Evolutionary conservation across 768 basidiomycete genomes (phyloP), one percentile per base, ranked within the genome.

Genomic region (Holtermannia corniformis): DNA sequence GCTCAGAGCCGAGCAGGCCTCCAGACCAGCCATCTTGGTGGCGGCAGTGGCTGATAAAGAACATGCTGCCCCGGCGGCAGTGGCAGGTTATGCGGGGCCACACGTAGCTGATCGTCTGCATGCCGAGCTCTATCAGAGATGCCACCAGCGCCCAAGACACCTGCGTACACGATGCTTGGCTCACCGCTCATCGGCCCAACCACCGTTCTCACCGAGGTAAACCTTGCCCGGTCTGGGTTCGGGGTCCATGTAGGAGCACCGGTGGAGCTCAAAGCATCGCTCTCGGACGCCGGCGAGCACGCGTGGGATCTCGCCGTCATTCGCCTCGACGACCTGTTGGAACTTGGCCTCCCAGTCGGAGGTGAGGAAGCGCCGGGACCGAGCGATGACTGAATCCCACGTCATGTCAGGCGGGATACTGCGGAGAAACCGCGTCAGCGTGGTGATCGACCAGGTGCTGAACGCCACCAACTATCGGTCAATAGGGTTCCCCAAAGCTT

Each of bases 341-440:
- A 60, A 62, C 61, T 63, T 61, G 19, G 22, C 47, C 22, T 62
- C 26, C 4, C 61, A 47, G 43, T 68, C 63, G n/a, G 60, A 41
- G 13, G 50, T 19, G 19, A 68, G 54, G 60, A 60, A 65, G 14
- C 24, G 52, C 5, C 41, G 19, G 4, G 59, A 32, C 43, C 58
- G 47, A 1, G 48, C 23, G 14, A 63, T 41, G 41, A 57, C 57
- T 49, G 59, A 60, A 14, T 42, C 28, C 13, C 52, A 50, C 26
- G 52, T 62, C 69, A 71, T 71, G 44, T 71, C 62, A 5, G 52
- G 44, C 3, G 67, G 69, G 41, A 71, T 68, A 47, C 65, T 70
- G 28, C 22, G 20, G 49, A 44, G 5, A 37, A 23, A 14, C 27
- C n/a, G n/a, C n/a, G n/a, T n/a, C n/a, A n/a, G n/a, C n/a, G n/a